Percentiles rank a stretch among this genome's conserved stretches.
These are phyloP conservation scores for Eucalyptus cloeziana DNA, from an alignment of 345 rosid species.

Conservation along the genomic window DNA sequence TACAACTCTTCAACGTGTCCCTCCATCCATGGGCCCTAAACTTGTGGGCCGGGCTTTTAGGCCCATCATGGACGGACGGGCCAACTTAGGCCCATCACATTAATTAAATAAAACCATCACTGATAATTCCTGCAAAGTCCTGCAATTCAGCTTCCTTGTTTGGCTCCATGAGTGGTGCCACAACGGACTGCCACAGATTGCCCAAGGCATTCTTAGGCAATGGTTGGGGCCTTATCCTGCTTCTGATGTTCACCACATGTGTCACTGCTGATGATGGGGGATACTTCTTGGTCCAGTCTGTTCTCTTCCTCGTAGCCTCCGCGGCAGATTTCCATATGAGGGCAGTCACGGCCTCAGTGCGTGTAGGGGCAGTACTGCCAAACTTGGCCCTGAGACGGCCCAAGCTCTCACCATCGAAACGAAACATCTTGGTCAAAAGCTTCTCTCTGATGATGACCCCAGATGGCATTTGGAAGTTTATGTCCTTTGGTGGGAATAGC, in stretches of 20 bases:
- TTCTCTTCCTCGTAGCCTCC: not conserved
- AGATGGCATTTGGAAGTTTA: not conserved
- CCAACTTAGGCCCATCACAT: no score
- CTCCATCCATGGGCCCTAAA: no score
- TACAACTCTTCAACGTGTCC: no score
- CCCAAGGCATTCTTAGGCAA: not conserved
- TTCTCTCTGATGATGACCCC: not conserved
- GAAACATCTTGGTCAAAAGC: not conserved
- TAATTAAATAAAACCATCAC: no score
- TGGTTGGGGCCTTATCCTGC: not conserved
- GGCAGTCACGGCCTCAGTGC: not conserved
- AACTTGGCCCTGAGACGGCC: not conserved
- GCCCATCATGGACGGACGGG: no score
- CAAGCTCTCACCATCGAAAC: not conserved
- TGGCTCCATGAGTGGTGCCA: not conserved
- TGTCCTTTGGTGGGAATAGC: not conserved
- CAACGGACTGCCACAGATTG: conserved; percentile 1
- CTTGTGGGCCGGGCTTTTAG: no score
- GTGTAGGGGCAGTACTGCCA: not conserved
- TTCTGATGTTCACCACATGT: conserved; percentile 2
- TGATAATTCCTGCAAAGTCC: not conserved
- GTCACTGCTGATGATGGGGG: not conserved
- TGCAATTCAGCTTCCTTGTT: not conserved
- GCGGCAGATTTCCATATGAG: not conserved
- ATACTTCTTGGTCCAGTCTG: not conserved